phyloP scores from a whole-genome alignment of 1,139 yeast genomes.

The Blastobotrys ciferrii region DNA sequence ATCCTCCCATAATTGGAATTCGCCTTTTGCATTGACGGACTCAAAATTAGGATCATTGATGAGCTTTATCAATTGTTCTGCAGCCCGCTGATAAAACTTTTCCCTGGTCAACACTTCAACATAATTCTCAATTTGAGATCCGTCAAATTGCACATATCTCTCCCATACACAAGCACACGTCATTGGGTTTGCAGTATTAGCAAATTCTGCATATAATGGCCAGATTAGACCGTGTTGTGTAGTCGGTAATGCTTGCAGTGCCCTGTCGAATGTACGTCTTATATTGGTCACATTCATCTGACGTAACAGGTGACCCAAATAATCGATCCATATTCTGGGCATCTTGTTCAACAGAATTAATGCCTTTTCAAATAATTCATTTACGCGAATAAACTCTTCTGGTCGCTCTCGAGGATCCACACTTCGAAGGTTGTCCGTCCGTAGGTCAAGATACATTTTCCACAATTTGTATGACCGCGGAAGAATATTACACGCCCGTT shows the following conservation, averaged over 20 bases:
- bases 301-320: constrained; percentile 46
- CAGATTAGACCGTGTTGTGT: constrained; percentile 60
- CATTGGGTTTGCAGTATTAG: constrained; percentile 45
- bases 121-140: constrained; percentile 38
- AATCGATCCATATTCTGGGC: constrained; percentile 57
- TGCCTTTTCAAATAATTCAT: constrained; percentile 48
- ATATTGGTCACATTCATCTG: constrained; percentile 45
- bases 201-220: constrained; percentile 56
- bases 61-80: constrained; percentile 34
- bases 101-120: constrained; percentile 30
- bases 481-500: constrained; percentile 51
- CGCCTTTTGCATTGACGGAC: constrained; percentile 40
- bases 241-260: constrained; percentile 51
- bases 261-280: constrained; percentile 51
- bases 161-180: constrained; percentile 46
- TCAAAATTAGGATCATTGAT: constrained; percentile 36
- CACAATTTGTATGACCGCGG: constrained; percentile 57
- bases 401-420: constrained; percentile 18
- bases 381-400: constrained; percentile 39
- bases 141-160: constrained; percentile 46
- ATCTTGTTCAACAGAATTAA: constrained; percentile 45
- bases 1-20: constrained; percentile 47
- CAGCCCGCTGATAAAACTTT: constrained; percentile 30
- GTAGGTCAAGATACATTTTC: constrained; percentile 49
- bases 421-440: constrained; percentile 39